Percentiles rank a stretch among this genome's conserved stretches.
Evolutionary conservation across 2,329 filamentous ascomycete species (phyloP).

Genomic region (Chrysoporthe deuterocubensis): DNA sequence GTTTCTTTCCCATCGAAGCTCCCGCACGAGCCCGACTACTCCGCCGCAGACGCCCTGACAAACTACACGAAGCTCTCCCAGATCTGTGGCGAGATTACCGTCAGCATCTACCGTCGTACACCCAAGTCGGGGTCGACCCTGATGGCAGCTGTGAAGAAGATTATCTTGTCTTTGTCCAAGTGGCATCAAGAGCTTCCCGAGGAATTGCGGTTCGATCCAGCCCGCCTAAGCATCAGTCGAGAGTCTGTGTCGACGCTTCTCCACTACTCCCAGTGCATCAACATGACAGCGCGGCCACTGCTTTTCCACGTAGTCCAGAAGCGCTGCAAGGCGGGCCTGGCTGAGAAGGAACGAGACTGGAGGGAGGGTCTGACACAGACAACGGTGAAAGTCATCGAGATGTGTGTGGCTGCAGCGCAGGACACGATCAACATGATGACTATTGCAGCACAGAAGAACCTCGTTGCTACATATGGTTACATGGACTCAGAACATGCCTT

Average conservation of each 20-base stretch:
- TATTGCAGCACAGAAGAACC: constrained; percentile 51
- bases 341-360: constrained; percentile 47
- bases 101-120: constrained; percentile 50
- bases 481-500: constrained; percentile 62
- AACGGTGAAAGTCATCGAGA: constrained; percentile 56
- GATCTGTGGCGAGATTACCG: constrained; percentile 53
- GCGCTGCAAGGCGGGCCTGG: constrained; percentile 43
- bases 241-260: constrained; percentile 56
- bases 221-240: constrained; percentile 48
- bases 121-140: constrained; percentile 51
- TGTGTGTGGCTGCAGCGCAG: constrained; percentile 54
- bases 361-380: constrained; percentile 51
- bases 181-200: constrained; percentile 55
- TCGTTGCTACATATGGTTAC: constrained; percentile 60
- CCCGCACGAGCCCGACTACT: constrained; percentile 44
- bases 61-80: constrained; percentile 58
- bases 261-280: constrained; percentile 62
- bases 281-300: constrained; percentile 59
- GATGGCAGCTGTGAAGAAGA: constrained; percentile 54
- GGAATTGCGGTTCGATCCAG: constrained; percentile 52
- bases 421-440: constrained; percentile 54
- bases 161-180: constrained; percentile 51
- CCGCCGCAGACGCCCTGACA: constrained; percentile 51
- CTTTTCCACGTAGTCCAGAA: constrained; percentile 58
- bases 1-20: constrained; percentile 43